Percentiles rank a stretch among this genome's conserved stretches.
Evolutionary conservation across 2,329 filamentous ascomycete species (phyloP).

Genomic region (Geosmithia putterillii): DNA sequence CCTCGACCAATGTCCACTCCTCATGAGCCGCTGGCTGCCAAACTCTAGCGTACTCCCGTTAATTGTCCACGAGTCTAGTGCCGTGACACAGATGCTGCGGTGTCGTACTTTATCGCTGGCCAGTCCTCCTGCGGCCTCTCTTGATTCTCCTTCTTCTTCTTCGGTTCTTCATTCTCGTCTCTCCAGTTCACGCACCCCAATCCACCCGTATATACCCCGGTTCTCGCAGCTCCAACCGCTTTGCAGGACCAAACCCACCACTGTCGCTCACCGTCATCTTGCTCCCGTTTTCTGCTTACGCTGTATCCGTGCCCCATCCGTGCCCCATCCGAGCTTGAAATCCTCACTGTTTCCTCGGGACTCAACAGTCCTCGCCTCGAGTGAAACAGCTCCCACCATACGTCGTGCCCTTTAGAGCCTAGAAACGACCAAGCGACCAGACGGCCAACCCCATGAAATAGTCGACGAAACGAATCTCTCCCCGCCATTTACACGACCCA

Average conservation of each 20-base stretch:
- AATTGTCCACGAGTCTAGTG: background rate
- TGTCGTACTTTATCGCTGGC: background rate
- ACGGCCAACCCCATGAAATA: background rate
- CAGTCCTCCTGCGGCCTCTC: background rate
- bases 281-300: background rate
- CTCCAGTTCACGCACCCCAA: background rate
- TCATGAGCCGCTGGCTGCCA: background rate
- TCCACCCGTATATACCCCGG: background rate
- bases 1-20: background rate
- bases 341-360: too few species aligned
- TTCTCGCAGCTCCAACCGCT: too few species aligned
- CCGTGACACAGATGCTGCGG: background rate
- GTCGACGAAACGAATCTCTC: background rate
- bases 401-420: too few species aligned
- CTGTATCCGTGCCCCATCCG: background rate
- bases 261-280: background rate
- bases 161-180: too few species aligned
- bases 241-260: background rate
- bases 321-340: background rate
- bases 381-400: too few species aligned
- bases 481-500: background rate
- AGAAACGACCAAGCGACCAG: too few species aligned
- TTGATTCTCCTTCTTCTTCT: background rate
- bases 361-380: too few species aligned
- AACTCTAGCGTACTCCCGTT: background rate